Evolutionary conservation across 495 filamentous ascomycete genomes (phyloP), one percentile per base, ranked within the genome.

Genomic region (Astrothelium macrocarpum): DNA sequence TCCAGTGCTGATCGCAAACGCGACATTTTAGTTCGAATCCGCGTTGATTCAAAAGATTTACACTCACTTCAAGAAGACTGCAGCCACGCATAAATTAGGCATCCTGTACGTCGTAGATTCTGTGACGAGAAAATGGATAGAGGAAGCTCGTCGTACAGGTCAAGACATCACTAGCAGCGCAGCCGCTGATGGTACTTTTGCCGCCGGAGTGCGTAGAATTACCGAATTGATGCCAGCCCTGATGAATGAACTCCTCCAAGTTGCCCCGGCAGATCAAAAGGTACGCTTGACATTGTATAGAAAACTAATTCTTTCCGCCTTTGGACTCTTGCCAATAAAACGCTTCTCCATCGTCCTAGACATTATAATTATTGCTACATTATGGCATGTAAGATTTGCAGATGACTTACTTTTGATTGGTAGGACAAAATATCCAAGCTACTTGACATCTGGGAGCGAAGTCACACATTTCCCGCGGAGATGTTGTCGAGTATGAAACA

Each of bases 51-150:
- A 95, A 72, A 97, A 96, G 72, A 86, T 98, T 71, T 96, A 88
- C 79, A 92, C 90, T 42, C 91, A 96, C 71, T 95, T 97, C 87
- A 96, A 95, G 77, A 96, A 91, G 79, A 86, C 91, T 67, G 92
- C 91, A 56, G 84, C 84, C 71, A 93, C 91, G 73, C 92, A 97
- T 84, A 98, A 98, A 79, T 81, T 98, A 79, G 94, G 94, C 76
- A 91, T 97, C 72, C 87, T 98, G 79, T 98, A 98, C 87, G 91
- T 97, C 79, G 90, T 98, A 95, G 95, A 98, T 83, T 96, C 92
- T 82, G 91, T 98, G 86, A 91, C 91, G 75, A 89, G 94, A 77
- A 90, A 92, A 78, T 98, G 95, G 91, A 84, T 96, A 84, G 92
- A 98, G 75, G 87, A 89, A 75, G 95, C 94, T 66, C 91, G 90